Conservation (phyloP, 2,329 filamentous ascomycete genomes). For the Fusarium scirpi region DNA sequence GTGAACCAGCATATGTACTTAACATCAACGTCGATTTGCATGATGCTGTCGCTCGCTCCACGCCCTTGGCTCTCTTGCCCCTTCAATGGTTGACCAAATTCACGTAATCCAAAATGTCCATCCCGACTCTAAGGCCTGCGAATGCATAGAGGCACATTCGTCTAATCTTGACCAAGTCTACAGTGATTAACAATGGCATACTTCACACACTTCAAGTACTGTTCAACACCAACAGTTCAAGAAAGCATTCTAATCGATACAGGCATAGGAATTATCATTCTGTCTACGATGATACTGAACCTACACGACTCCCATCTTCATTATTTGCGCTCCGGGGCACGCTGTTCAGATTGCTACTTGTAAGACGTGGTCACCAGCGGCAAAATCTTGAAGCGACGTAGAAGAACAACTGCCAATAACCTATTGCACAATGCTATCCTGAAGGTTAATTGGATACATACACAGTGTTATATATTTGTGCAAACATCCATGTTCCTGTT, state of each 20-base stretch:
- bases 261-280: too few species aligned
- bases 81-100: neutral
- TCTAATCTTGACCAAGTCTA: neutral
- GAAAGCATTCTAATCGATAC: neutral
- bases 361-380: neutral
- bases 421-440: slow-evolving; percentile 17
- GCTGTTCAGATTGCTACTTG: neutral
- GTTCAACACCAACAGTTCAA: neutral
- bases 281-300: neutral
- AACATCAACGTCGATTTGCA: neutral
- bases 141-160: neutral
- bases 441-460: slow-evolving; percentile 21
- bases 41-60: neutral
- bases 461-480: slow-evolving; percentile 18
- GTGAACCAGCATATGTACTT: neutral
- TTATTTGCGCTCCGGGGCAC: neutral
- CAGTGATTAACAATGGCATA: neutral
- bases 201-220: neutral
- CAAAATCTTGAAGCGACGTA: neutral
- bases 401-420: neutral
- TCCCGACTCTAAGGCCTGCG: neutral
- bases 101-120: neutral
- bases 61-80: neutral
- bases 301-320: neutral
- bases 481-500: slow-evolving; percentile 21